Base-by-base conservation (phyloP, 192 early-diverging fungal genomes). In the Spizellomyces punctatus region DNA sequence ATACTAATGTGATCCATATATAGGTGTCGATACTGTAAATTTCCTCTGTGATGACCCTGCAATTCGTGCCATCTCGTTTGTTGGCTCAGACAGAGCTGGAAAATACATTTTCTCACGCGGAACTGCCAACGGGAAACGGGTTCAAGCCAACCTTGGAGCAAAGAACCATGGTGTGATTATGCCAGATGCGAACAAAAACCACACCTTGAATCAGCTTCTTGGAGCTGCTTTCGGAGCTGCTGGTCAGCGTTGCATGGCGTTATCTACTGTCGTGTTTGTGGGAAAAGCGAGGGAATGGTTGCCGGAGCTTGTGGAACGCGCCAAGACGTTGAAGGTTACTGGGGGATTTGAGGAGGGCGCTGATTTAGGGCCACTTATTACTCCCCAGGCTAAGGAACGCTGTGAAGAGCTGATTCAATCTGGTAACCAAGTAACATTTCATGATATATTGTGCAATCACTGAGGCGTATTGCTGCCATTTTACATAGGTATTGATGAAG, bases 141-240 rank as follows among this genome's bases (percentile, higher is more conserved):
- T 96, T 46, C 96, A 98, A 82, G 93, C 95, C 19, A 98, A 98
- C 79, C 79, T 98, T 77, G 94, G 94, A 21, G 95, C 95, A 74
- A 98, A 98, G 88, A 98, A 98, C 88, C 96, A 98, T 78, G 96
- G 94, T 45, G 90, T 98, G 7, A 87, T 98, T 58, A 79, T 98
- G 82, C 90, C 93, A 12, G 96, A 98, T 69, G 94, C 95, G 61
- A 93, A 95, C 85, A 94, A 93, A 84, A 94, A 98, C 82, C 88
- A 93, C 68, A 89, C 96, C n/a, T 85, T 98, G 50, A 96, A 96
- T 78, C 86, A 89, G 67, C 88, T 98, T 49, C 83, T 90, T 42
- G 95, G 96, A 17, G 95, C 96, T 43, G 95, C 96, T 22, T 98
- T 98, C 75, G 96, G 96, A 63, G 95, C 95, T n/a, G 95, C 95